Evolutionary conservation across 2,329 filamentous ascomycete species (phyloP).

Genomic region (Calonectria hongkongensis): DNA sequence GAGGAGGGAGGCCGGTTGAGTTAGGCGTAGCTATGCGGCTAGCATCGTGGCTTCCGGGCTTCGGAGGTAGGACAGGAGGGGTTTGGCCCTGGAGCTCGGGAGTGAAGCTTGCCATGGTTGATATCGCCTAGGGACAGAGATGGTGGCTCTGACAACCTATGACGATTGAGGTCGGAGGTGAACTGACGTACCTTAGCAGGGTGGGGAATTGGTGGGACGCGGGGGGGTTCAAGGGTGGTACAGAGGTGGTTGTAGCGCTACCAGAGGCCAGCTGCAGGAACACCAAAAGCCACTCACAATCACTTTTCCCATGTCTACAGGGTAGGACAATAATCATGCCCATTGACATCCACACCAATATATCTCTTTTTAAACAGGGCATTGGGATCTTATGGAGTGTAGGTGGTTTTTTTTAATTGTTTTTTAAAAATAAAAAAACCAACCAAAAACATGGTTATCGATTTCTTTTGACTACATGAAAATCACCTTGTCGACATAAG

Average conservation of each 20-base stretch:
- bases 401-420: too few species aligned
- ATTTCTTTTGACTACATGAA: too few species aligned
- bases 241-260: constrained; percentile 1
- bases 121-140: not conserved
- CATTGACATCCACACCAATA: not conserved
- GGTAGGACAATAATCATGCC: not conserved
- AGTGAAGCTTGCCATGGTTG: constrained; percentile 56
- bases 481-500: too few species aligned
- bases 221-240: constrained; percentile 39
- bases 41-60: constrained; percentile 80
- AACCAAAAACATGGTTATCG: too few species aligned
- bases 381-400: too few species aligned
- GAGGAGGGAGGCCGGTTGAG: constrained; percentile 66
- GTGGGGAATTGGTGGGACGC: constrained; percentile 43
- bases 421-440: too few species aligned
- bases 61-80: constrained; percentile 83
- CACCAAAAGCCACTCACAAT: not conserved
- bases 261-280: constrained; percentile 3
- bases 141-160: constrained; percentile 18
- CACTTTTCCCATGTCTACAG: not conserved
- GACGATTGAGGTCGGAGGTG: constrained; percentile 32
- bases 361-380: not conserved
- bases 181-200: constrained; percentile 23
- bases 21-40: constrained; percentile 81
- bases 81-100: constrained; percentile 56